Conservation (phyloP, 2,329 filamentous ascomycete genomes). For the Pseudogymnoascus verrucosus region DNA sequence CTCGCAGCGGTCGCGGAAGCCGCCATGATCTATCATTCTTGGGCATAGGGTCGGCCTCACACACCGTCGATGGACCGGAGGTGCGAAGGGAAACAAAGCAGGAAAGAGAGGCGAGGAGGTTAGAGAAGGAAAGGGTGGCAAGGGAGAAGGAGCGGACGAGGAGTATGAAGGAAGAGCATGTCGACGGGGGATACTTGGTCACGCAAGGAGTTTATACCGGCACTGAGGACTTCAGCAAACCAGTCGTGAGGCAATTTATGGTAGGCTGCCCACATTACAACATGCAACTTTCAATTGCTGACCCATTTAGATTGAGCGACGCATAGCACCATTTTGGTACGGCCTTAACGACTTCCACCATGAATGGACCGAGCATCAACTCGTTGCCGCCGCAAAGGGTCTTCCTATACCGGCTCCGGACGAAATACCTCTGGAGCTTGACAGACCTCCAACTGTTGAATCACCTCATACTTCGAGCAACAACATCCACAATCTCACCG, state of each 20-base stretch:
- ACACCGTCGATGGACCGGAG: constrained; percentile 22
- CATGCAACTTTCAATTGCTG: constrained; percentile 11
- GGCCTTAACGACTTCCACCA: constrained; percentile 83
- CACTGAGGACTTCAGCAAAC: constrained; percentile 86
- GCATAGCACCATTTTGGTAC: constrained; percentile 90
- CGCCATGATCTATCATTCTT: constrained; percentile 27
- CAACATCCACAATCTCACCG: constrained; percentile 63
- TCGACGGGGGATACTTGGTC: constrained; percentile 90
- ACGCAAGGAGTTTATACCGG: constrained; percentile 92
- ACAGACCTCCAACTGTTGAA: constrained; percentile 37
- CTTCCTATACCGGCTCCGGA: constrained; percentile 78
- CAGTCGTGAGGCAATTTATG: constrained; percentile 80
- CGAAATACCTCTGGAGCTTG: constrained; percentile 65
- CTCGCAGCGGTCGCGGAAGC: constrained; percentile 22
- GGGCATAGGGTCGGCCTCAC: constrained; percentile 22
- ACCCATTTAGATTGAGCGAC: constrained; percentile 69
- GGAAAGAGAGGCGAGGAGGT: constrained; percentile 77
- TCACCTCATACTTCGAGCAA: constrained; percentile 46
- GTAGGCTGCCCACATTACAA: constrained; percentile 40
- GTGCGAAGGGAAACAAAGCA: constrained; percentile 78
- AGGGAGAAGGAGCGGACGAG: constrained; percentile 79
- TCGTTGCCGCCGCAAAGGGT: constrained; percentile 83
- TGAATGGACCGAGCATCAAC: constrained; percentile 88
- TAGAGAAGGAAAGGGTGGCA: constrained; percentile 70
- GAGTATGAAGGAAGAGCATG: constrained; percentile 83